phyloP scores from a whole-genome alignment of 495 filamentous ascomycete species.

The Lasiosphaeria ovina region DNA sequence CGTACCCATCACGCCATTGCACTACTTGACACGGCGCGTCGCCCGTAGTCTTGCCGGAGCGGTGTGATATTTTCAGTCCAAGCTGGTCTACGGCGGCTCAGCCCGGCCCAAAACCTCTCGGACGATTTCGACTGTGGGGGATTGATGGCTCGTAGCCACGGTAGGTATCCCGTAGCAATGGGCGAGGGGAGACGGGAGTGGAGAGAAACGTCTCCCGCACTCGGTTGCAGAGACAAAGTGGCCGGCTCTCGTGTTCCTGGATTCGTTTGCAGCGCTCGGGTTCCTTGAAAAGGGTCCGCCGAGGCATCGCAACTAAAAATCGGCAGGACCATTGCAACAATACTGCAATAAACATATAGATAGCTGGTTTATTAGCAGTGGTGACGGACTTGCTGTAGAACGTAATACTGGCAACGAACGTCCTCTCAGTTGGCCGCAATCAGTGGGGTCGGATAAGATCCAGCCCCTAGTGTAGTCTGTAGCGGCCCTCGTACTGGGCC shows the following conservation, averaged over 20 bases:
- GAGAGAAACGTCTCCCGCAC: no score
- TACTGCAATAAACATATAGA: no score
- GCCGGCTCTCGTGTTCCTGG: no score
- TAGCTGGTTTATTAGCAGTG: no score
- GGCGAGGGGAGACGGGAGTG: no score
- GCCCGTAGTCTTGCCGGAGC: not conserved
- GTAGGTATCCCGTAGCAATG: no score
- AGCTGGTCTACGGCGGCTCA: not conserved
- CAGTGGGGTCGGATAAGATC: constrained; percentile 6
- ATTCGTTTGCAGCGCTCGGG: constrained; percentile 9
- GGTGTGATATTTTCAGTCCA: constrained; percentile 1
- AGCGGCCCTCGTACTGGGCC: not conserved
- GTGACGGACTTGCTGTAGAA: no score
- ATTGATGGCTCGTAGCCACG: no score
- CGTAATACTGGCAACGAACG: no score
- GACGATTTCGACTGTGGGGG: no score
- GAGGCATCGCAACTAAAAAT: constrained; percentile 13
- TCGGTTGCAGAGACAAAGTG: no score
- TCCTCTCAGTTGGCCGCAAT: no score
- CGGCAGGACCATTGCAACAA: not conserved
- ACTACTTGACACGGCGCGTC: not conserved
- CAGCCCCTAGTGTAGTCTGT: not conserved
- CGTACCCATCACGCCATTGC: constrained; percentile 1
- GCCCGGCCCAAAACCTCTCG: not conserved
- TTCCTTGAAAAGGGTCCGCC: constrained; percentile 31